Evolutionary conservation across 805 yeast genomes (phyloP).

Genomic region (Myxozyma lipomycoides): DNA sequence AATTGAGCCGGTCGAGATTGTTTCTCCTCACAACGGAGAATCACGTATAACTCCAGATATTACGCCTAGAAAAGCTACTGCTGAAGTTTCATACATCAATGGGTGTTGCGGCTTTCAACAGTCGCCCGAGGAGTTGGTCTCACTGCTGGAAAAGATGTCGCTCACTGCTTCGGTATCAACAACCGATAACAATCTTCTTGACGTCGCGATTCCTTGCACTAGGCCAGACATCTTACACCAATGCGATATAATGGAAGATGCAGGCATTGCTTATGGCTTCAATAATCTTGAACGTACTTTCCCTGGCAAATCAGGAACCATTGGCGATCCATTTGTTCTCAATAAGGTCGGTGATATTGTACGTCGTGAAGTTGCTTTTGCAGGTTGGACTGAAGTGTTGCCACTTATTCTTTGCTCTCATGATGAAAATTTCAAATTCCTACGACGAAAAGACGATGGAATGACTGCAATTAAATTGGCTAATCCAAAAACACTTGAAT

Average conservation of each 20-base stretch:
- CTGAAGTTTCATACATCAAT: conserved; percentile 81
- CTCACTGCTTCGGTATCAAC: conserved; percentile 56
- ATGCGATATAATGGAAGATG: conserved; percentile 98
- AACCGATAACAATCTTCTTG: conserved; percentile 48
- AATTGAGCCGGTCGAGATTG: conserved; percentile 83
- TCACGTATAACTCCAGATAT: conserved; percentile 74
- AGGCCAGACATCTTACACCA: conserved; percentile 95
- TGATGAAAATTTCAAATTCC: conserved; percentile 89
- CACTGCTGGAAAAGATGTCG: conserved; percentile 75
- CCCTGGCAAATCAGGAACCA: conserved; percentile 66
- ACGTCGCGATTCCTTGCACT: conserved; percentile 81
- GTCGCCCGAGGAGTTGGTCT: conserved; percentile 60
- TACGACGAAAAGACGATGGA: conserved; percentile 68
- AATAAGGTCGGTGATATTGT: conserved; percentile 88
- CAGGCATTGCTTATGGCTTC: conserved; percentile 93
- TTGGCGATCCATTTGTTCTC: conserved; percentile 84
- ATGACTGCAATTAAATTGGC: conserved; percentile 83
- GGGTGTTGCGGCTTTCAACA: conserved; percentile 84
- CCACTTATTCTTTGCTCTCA: conserved; percentile 94
- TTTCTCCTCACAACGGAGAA: conserved; percentile 74
- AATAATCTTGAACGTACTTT: conserved; percentile 81
- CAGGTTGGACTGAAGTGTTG: conserved; percentile 94
- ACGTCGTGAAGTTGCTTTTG: conserved; percentile 85
- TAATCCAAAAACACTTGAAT: conserved; percentile 94
- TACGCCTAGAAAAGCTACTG: conserved; percentile 60